A percentile compares a stretch with the other conserved stretches of the same genome.
Evolutionary conservation across 306 rosid species (phyloP).

Genomic region (Echinosophora koreensis): DNA sequence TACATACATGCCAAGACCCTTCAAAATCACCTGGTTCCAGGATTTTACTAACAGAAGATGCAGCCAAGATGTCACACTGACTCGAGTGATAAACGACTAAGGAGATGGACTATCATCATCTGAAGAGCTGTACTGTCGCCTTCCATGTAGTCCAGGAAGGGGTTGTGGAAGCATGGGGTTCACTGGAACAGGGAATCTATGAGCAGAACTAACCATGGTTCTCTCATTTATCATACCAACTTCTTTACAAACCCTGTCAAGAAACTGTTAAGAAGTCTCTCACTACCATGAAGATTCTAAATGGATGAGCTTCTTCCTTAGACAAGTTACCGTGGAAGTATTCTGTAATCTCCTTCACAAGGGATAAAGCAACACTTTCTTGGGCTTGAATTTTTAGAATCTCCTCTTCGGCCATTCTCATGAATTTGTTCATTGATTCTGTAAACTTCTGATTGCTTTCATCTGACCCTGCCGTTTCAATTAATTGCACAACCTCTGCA

Average conservation of each 20-base stretch:
- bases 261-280: slow-evolving; percentile 77
- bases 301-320: slow-evolving; percentile 97
- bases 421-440: slow-evolving; percentile 80
- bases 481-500: slow-evolving; percentile 57
- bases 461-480: slow-evolving; percentile 47
- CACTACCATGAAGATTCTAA: slow-evolving; percentile 92
- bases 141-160: slow-evolving; percentile 61
- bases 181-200: slow-evolving; percentile 90
- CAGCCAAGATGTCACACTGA: slow-evolving; percentile 47
- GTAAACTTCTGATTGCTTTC: slow-evolving; percentile 61
- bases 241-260: slow-evolving; percentile 94
- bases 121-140: slow-evolving; percentile 56
- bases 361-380: slow-evolving; percentile 84
- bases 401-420: slow-evolving; percentile 84
- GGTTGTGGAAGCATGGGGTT: slow-evolving; percentile 88
- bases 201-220: slow-evolving; percentile 79
- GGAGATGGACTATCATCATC: slow-evolving; percentile 67
- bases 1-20: slow-evolving; percentile 43
- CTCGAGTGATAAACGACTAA: slow-evolving; percentile 45
- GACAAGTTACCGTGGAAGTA: slow-evolving; percentile 95
- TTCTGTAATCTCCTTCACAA: slow-evolving; percentile 95
- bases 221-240: slow-evolving; percentile 86
- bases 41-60: slow-evolving; percentile 55
- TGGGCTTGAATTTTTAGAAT: slow-evolving; percentile 80
- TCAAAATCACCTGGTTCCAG: slow-evolving; percentile 60